Conservation (phyloP, 257 asterid species). For the Gentiana macrophylla region DNA sequence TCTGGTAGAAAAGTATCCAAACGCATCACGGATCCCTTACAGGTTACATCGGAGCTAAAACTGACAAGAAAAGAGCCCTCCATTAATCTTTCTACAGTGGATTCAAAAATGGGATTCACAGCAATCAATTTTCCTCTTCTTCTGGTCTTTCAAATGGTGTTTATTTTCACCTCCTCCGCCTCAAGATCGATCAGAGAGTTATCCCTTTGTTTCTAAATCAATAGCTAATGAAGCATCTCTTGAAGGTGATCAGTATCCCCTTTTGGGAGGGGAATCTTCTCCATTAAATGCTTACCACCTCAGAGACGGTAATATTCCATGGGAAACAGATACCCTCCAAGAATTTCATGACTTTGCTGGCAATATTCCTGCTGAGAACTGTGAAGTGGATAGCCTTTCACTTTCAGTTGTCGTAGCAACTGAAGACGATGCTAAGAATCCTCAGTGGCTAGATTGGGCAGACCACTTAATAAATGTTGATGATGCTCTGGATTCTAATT, state of each 20-base stretch:
- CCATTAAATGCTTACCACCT: constrained; percentile 17
- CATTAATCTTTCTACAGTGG: constrained; percentile 20
- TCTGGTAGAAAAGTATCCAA: constrained; percentile 36
- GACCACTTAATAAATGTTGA: constrained; percentile 50
- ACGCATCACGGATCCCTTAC: constrained; percentile 36
- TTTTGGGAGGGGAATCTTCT: constrained; percentile 15
- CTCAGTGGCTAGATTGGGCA: constrained; percentile 61
- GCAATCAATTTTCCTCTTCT: constrained; percentile 35
- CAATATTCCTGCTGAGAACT: constrained; percentile 24
- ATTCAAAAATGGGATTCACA: constrained; percentile 21
- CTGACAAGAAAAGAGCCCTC: constrained; percentile 20
- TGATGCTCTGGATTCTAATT: constrained; percentile 39
- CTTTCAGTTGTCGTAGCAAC: constrained; percentile 19
- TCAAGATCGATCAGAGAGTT: constrained; percentile 18
- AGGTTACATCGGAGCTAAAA: constrained; percentile 30
- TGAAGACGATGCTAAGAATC: constrained; percentile 27
- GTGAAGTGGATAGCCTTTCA: constrained; percentile 19
- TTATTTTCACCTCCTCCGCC: constrained; percentile 22
- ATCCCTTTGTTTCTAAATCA: constrained; percentile 31
- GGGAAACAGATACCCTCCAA: constrained; percentile 26
- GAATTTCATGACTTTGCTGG: constrained; percentile 29
- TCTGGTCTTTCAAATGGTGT: constrained; percentile 23
- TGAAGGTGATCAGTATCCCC: constrained; percentile 16
- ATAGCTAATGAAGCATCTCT: constrained; percentile 18
- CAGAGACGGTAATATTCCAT: constrained; percentile 19